Evolutionary conservation across 2,329 filamentous ascomycete species (phyloP).

Genomic region (Bisporella sp.): DNA sequence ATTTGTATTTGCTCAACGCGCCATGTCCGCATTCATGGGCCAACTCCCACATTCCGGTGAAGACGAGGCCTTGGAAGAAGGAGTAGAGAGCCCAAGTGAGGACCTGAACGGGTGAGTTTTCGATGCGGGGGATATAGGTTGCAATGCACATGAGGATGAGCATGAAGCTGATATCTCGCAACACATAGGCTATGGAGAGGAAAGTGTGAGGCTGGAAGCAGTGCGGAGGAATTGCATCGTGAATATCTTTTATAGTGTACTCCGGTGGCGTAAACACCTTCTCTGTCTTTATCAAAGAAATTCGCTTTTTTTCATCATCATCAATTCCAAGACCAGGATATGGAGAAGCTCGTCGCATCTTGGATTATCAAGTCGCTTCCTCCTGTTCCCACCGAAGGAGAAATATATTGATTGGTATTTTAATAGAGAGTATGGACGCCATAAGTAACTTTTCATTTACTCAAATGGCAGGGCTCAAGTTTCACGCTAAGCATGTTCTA

Average conservation of each 20-base stretch:
- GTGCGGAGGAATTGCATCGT: conserved; percentile 47
- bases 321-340: too few species aligned
- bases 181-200: conserved; percentile 47
- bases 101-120: conserved; percentile 35
- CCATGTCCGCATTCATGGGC: conserved; percentile 67
- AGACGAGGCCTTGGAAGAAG: conserved; percentile 57
- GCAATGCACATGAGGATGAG: conserved; percentile 42
- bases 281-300: background rate
- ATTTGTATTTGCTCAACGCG: conserved; percentile 51
- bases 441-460: too few species aligned
- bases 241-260: conserved; percentile 27
- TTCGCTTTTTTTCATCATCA: too few species aligned
- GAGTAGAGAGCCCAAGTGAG: conserved; percentile 52
- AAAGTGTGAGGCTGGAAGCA: conserved; percentile 51
- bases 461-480: too few species aligned
- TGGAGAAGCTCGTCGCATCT: too few species aligned
- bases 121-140: conserved; percentile 45
- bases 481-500: too few species aligned
- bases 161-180: conserved; percentile 47
- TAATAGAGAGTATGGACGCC: too few species aligned
- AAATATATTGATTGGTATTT: too few species aligned
- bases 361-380: too few species aligned
- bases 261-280: conserved; percentile 18
- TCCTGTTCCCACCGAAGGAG: too few species aligned
- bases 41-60: conserved; percentile 64